Conservation (phyloP, 257 asterid species). For the Lycium ferocissimum region DNA sequence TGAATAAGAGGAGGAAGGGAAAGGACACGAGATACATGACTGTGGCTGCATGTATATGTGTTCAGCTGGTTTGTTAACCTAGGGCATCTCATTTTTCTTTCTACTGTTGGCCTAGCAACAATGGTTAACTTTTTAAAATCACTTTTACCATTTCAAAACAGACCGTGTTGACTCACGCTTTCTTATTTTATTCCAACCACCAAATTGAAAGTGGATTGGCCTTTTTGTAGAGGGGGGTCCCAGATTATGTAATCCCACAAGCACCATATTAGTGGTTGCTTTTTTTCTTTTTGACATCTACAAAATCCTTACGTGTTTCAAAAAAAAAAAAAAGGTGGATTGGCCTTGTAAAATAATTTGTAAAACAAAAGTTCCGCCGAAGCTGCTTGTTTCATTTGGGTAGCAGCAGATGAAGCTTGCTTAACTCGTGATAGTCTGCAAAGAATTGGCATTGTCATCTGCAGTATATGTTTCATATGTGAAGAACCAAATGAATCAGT, state of each 20-base stretch:
- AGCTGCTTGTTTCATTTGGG: slow-evolving; percentile 6
- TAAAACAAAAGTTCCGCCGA: not conserved
- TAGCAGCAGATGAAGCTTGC: not conserved
- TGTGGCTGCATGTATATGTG: not conserved
- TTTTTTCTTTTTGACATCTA: not conserved
- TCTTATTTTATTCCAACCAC: slow-evolving; percentile 1
- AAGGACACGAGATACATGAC: not conserved
- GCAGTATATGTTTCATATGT: not conserved
- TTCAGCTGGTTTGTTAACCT: not conserved
- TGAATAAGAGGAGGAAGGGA: not conserved
- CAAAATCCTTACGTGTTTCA: not conserved
- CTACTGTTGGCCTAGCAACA: not conserved
- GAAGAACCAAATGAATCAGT: not conserved
- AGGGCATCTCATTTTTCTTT: slow-evolving; percentile 10
- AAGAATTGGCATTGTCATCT: slow-evolving; percentile 8
- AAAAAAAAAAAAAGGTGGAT: not conserved
- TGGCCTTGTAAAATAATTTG: not conserved
- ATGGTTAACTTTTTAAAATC: not conserved
- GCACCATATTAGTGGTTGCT: not conserved
- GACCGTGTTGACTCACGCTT: not conserved
- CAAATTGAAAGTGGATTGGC: not conserved
- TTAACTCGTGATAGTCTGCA: slow-evolving; percentile 12
- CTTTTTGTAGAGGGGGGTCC: not conserved
- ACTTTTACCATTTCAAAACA: not conserved
- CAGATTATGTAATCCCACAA: slow-evolving; percentile 1